phyloP scores from a whole-genome alignment of 129 eudicot genomes.

The Helianthus annuus region DNA sequence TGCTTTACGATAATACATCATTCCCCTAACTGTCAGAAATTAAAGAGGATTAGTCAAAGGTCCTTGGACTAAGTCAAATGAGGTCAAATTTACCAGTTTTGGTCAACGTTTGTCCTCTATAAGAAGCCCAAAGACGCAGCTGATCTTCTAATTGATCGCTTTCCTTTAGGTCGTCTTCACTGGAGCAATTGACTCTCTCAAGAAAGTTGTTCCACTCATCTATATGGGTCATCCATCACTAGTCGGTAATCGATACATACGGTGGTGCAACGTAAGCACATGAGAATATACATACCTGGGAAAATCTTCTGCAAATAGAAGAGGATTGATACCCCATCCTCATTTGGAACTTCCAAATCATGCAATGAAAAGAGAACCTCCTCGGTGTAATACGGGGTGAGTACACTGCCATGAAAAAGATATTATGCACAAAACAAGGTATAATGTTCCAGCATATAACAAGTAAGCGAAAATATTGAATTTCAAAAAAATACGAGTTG shows the following conservation, averaged over 20 bases:
- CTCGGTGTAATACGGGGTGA: constrained; percentile 85
- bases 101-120: constrained; percentile 91
- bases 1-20: constrained; percentile 98
- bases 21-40: constrained; percentile 67
- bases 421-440: constrained; percentile 2
- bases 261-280: neutral
- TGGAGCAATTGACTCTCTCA: constrained; percentile 61
- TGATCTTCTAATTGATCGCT: constrained; percentile 56
- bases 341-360: constrained; percentile 73
- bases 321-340: constrained; percentile 89
- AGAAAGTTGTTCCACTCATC: constrained; percentile 94
- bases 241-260: neutral
- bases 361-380: constrained; percentile 83
- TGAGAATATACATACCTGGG: constrained; percentile 64
- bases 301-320: constrained; percentile 88
- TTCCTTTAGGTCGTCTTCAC: constrained; percentile 63
- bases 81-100: constrained; percentile 57
- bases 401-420: constrained; percentile 47
- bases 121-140: constrained; percentile 88
- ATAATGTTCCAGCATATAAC: neutral
- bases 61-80: neutral
- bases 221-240: constrained; percentile 33
- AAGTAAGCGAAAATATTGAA: neutral
- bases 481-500: neutral
- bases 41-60: constrained; percentile 15